phyloP scores from a whole-genome alignment of 345 rosid species.

The Moricandia arvensis region DNA sequence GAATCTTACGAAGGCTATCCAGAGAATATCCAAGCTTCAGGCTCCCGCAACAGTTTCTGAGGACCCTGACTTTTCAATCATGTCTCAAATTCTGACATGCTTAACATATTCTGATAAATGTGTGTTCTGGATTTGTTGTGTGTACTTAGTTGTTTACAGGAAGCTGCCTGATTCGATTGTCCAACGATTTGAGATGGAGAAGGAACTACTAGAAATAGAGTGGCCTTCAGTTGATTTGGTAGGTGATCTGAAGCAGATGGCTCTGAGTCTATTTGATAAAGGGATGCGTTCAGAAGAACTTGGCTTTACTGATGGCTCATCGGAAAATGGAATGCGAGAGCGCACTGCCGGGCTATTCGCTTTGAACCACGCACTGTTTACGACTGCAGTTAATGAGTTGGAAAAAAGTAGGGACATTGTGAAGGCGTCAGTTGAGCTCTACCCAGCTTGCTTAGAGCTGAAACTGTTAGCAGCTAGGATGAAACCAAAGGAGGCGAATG shows the following conservation, averaged over 20 bases:
- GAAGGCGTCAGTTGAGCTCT: slow-evolving; percentile 50
- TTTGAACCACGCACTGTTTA: slow-evolving; percentile 59
- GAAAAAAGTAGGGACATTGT: slow-evolving; percentile 49
- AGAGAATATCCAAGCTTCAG: slow-evolving; percentile 49
- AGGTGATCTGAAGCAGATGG: slow-evolving; percentile 55
- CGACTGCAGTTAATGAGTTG: slow-evolving; percentile 52
- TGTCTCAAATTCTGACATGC: slow-evolving; percentile 79
- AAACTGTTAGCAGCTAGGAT: slow-evolving; percentile 60
- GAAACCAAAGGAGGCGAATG: slow-evolving; percentile 41
- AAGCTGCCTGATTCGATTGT: slow-evolving; percentile 78
- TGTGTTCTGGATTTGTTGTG: slow-evolving; percentile 98
- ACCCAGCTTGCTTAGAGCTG: slow-evolving; percentile 71
- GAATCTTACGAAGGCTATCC: slow-evolving; percentile 60
- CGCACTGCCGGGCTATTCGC: slow-evolving; percentile 55
- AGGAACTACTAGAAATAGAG: slow-evolving; percentile 61
- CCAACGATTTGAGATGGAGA: slow-evolving; percentile 70
- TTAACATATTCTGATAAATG: slow-evolving; percentile 87
- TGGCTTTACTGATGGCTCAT: slow-evolving; percentile 31
- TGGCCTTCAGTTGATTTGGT: slow-evolving; percentile 69
- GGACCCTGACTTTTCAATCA: slow-evolving; percentile 56
- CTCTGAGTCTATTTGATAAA: slow-evolving; percentile 48
- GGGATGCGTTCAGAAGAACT: slow-evolving; percentile 45
- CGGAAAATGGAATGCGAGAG: slow-evolving; percentile 28
- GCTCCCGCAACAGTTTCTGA: slow-evolving; percentile 49
- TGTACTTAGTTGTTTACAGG: slow-evolving; percentile 96